Evolutionary conservation across 202 grass and related monocot species (phyloP), one percentile per base, ranked within the genome.

Genomic region (Setaria viridis): DNA sequence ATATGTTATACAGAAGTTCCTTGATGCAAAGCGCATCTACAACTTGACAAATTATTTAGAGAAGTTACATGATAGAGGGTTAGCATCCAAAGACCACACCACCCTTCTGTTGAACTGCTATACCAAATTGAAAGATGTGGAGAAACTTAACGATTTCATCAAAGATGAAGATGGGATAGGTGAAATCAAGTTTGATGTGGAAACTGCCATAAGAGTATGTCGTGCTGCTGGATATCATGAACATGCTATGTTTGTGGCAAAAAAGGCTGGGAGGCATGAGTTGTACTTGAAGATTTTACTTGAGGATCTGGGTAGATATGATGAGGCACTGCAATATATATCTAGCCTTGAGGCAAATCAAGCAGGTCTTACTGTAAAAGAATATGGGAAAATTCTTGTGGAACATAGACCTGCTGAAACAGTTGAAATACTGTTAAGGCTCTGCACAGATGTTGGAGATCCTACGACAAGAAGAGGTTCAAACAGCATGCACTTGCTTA

Each of bases 221-320:
- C 92, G 94, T 72, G 87, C 92, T 64, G 97, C 90, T 76, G 94
- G 97, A 86, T 99, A 99, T 87, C 97, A 97, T 89, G 97, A 99
- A 59, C 94, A 99, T 59, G 97, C 97, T 25, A 25, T 25, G 25
- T 99, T 97, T 89, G 92, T 99, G 51, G 94, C 97, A 32, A 99
- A 84, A 85, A 99, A 99, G 85, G 89, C 92, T 87, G 97, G 92
- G 77, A 87, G 92, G 72, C 97, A 97, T 96, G 97, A 99, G 73
- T 88, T 93, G 89, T 99, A 99, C 82, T 90, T 99, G 72, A 99
- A 99, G 74, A 96, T 97, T 91, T 91, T 99, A 81, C 92, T 99
- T 32, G 97, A 99, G 91, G 97, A 99, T 88, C 93, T 99, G 90
- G 94, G 80, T 76, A 90, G 92, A 84, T 99, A 94, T 77, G 87